phyloP scores from a whole-genome alignment of 805 yeast species.

The Wickerhamiella nectarea region DNA sequence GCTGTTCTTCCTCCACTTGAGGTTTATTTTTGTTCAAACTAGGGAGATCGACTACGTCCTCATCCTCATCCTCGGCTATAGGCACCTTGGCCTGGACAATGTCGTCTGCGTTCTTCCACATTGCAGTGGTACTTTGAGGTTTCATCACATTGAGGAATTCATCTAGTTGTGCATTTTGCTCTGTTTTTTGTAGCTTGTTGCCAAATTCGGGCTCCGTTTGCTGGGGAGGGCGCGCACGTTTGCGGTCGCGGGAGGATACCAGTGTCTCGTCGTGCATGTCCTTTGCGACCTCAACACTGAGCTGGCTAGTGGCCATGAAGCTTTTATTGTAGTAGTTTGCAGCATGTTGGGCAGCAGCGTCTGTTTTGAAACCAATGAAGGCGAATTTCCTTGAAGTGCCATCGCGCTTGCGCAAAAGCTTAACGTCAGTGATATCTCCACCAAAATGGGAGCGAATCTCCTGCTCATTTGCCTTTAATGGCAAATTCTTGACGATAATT shows the following conservation, averaged over 20 bases:
- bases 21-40: background rate
- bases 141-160: slow-evolving; percentile 79
- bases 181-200: slow-evolving; percentile 21
- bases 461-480: slow-evolving; percentile 62
- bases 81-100: slow-evolving; percentile 18
- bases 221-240: slow-evolving; percentile 13
- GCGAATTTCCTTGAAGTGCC: slow-evolving; percentile 92
- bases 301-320: slow-evolving; percentile 68
- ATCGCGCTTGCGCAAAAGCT: slow-evolving; percentile 60
- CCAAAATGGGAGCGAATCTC: slow-evolving; percentile 54
- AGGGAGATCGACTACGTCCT: slow-evolving; percentile 19
- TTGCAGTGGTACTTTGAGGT: slow-evolving; percentile 36
- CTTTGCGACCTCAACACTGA: slow-evolving; percentile 72
- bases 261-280: slow-evolving; percentile 73
- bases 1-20: slow-evolving; percentile 22
- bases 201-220: slow-evolving; percentile 16
- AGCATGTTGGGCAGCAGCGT: slow-evolving; percentile 63
- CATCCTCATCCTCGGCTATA: slow-evolving; percentile 31
- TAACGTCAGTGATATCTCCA: slow-evolving; percentile 63
- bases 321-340: slow-evolving; percentile 62
- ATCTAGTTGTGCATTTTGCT: slow-evolving; percentile 38
- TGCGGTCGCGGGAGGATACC: slow-evolving; percentile 32
- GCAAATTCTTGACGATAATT: slow-evolving; percentile 81
- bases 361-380: slow-evolving; percentile 71
- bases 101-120: slow-evolving; percentile 26